A percentile compares a stretch with the other conserved stretches of the same genome.
Evolutionary conservation across 306 rosid species (phyloP).

Genomic region (Spatholobus suberectus): DNA sequence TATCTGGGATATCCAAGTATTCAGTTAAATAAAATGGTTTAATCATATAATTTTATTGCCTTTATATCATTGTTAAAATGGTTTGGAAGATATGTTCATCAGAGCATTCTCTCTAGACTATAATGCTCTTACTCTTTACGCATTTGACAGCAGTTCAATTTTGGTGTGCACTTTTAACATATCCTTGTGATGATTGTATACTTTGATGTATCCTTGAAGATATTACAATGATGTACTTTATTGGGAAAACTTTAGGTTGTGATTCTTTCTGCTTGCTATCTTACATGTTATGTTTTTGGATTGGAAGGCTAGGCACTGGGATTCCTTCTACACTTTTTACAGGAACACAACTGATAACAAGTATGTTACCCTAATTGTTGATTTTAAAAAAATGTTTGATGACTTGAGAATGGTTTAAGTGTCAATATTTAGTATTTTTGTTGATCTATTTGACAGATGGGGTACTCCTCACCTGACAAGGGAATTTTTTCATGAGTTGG

Average conservation of each 20-base stretch:
- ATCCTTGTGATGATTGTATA: background rate
- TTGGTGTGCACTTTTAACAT: conserved; percentile 11
- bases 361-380: conserved; percentile 52
- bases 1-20: background rate
- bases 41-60: background rate
- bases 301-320: conserved; percentile 92
- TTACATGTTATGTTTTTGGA: conserved; percentile 25
- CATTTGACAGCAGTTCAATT: conserved; percentile 11
- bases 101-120: conserved; percentile 4
- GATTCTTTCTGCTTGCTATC: conserved; percentile 24
- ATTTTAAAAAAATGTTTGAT: conserved; percentile 1
- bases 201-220: conserved; percentile 4
- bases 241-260: background rate
- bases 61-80: background rate
- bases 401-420: conserved; percentile 19
- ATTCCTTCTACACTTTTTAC: conserved; percentile 85
- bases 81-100: conserved; percentile 7
- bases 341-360: conserved; percentile 91
- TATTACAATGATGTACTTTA: conserved; percentile 9
- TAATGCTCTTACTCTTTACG: background rate
- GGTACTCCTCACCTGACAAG: conserved; percentile 91
- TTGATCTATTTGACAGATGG: conserved; percentile 71
- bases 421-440: conserved; percentile 31
- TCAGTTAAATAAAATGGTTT: conserved; percentile 12
- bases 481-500: conserved; percentile 86